Base-by-base conservation (phyloP, 2,329 filamentous ascomycete genomes). In the Ceratocystis colombiana region DNA sequence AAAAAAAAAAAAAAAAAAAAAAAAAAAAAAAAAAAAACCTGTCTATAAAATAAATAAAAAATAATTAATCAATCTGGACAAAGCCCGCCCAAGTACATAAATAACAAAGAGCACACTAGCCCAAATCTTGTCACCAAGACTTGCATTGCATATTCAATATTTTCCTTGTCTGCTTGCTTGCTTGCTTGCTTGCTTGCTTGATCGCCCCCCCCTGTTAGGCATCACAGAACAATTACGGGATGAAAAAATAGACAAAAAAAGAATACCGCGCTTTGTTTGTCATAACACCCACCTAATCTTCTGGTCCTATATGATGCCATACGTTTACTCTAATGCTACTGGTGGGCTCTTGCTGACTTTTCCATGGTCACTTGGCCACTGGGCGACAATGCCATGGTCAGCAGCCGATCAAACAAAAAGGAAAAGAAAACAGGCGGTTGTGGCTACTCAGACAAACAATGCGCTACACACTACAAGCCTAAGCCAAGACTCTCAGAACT, bases 391-490 rank as follows among this genome's bases (percentile, higher is more conserved):
- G 61, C 33, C 25, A 62, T 62, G 20, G 61, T 62, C 45, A 48
- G 61, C 37, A 62, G 45, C 33, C n/a, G 45, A n/a, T 17, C 45
- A 15, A 62, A 33, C 53, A 59, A 59, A 22, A 59, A 64, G 3
- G 37, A 55, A 25, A 55, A 30, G 25, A 25, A 28, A 79, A 81
- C 22, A 83, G 71, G 0, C 69, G 69, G 45, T 77, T 76, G 64
- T 84, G 83, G 20, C 77, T 73, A 25, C 75, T 70, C 1, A 82
- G 69, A 0, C 83, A 48, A 7, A 20, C 5, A 48, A 17, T 41
- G 10, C 37, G 10, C 37, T 41, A 12, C 37, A 41, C 10, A 41
- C 37, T 41, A 12, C 10, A 41, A 41, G 37, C 37, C 37, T 41
- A 12, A 41, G 10, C 37, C 37, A 41, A 41, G 37, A 41, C 37